Evolutionary conservation across 441 rosid genomes (phyloP).

Genomic region (Gossypium aridum): DNA sequence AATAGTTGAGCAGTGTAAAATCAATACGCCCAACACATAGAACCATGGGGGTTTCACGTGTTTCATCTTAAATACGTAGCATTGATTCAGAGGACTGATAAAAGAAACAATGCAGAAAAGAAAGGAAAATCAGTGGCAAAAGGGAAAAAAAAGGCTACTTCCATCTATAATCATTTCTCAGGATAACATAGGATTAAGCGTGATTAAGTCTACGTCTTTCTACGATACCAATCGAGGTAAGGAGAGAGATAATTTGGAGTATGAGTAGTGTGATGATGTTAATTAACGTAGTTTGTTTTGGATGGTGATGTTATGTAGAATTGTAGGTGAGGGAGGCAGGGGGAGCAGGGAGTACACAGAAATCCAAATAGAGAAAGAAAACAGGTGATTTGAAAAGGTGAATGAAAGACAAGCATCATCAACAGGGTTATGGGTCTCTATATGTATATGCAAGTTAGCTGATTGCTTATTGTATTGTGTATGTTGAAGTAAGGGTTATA

Average conservation of each 20-base stretch:
- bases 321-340: not conserved
- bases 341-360: not conserved
- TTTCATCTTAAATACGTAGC: not conserved
- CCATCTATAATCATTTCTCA: too few species aligned
- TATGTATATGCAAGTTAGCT: not conserved
- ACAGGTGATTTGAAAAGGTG: conserved; percentile 20
- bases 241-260: not conserved
- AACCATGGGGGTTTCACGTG: not conserved
- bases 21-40: not conserved
- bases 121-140: not conserved
- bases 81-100: not conserved
- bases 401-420: conserved; percentile 13
- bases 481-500: not conserved
- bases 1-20: not conserved
- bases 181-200: too few species aligned
- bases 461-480: not conserved
- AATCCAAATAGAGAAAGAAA: not conserved
- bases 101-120: not conserved
- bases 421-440: conserved; percentile 17
- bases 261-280: not conserved
- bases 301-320: not conserved
- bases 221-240: too few species aligned
- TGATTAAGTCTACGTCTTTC: too few species aligned
- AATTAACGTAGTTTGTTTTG: not conserved
- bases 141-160: not conserved